A percentile compares a stretch with the other conserved stretches of the same genome.
Evolutionary conservation across 1,284 basidiomycete genomes (phyloP).

Genomic region (Puccinia novopanici): DNA sequence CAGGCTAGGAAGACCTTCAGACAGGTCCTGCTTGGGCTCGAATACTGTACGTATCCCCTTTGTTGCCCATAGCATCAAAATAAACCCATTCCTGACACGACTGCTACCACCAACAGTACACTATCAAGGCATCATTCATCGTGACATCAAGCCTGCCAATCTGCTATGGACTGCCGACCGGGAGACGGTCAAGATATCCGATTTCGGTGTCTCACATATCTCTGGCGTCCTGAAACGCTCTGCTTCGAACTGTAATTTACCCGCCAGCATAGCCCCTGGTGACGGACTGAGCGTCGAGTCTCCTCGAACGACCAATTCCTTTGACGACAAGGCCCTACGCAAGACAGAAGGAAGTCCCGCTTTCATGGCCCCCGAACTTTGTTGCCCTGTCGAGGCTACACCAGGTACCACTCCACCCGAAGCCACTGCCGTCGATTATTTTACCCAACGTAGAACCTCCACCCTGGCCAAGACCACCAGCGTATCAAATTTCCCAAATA

Average conservation of each 20-base stretch:
- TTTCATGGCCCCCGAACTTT: slow-evolving; percentile 96
- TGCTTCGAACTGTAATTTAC: slow-evolving; percentile 50
- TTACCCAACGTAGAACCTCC: slow-evolving; percentile 22
- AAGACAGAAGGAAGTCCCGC: slow-evolving; percentile 95
- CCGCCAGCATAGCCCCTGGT: slow-evolving; percentile 19
- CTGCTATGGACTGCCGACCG: slow-evolving; percentile 83
- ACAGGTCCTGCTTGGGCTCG: slow-evolving; percentile 87
- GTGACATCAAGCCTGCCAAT: slow-evolving; percentile 98
- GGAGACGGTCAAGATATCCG: slow-evolving; percentile 84
- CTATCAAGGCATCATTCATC: slow-evolving; percentile 95
- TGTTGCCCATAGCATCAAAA: neutral
- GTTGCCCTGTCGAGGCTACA: slow-evolving; percentile 63
- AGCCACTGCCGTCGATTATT: slow-evolving; percentile 48
- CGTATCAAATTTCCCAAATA: slow-evolving; percentile 16
- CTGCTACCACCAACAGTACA: slow-evolving; percentile 68
- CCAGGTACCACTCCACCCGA: slow-evolving; percentile 53
- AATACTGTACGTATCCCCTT: slow-evolving; percentile 71
- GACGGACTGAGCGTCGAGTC: slow-evolving; percentile 4
- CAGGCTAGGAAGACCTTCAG: slow-evolving; percentile 84
- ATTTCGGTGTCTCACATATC: slow-evolving; percentile 96
- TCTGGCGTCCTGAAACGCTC: slow-evolving; percentile 75
- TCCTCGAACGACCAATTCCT: slow-evolving; percentile 60
- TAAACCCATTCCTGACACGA: no score
- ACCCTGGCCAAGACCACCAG: slow-evolving; percentile 54
- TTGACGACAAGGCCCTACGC: slow-evolving; percentile 82